Conservation (phyloP, 345 rosid genomes). For the Corchorus olitorius region DNA sequence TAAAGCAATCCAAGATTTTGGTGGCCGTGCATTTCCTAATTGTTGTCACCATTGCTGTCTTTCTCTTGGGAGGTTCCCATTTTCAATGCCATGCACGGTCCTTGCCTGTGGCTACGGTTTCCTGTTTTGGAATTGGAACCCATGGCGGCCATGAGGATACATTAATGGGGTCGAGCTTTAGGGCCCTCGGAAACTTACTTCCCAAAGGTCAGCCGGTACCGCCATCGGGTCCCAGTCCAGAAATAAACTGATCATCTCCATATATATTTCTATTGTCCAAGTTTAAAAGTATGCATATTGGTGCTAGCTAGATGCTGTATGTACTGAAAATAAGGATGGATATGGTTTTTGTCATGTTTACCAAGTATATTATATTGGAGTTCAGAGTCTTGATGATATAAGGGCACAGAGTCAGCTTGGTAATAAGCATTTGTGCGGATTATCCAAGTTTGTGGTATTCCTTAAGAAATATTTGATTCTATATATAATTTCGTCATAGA, state of each 20-base stretch:
- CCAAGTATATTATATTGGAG: too few relatives aligned
- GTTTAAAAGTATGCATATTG: too few relatives aligned
- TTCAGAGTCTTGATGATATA: too few relatives aligned
- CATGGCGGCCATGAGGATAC: not conserved
- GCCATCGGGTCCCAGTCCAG: conserved; percentile 53
- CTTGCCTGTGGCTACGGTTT: conserved; percentile 5
- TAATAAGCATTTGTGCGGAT: too few relatives aligned
- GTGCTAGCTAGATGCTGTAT: too few relatives aligned
- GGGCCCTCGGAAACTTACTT: conserved; percentile 33
- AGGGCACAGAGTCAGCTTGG: too few relatives aligned
- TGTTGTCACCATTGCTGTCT: conserved; percentile 13
- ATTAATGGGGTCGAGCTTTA: conserved; percentile 4
- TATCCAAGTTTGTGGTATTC: too few relatives aligned
- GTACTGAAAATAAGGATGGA: too few relatives aligned
- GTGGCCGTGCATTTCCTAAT: not conserved
- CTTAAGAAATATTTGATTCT: too few relatives aligned
- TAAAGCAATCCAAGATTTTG: conserved; percentile 12
- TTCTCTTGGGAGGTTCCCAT: conserved; percentile 20
- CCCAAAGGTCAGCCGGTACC: conserved; percentile 47
- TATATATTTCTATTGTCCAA: not conserved
- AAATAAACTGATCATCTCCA: conserved; percentile 25
- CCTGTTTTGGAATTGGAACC: not conserved
- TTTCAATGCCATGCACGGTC: conserved; percentile 24
- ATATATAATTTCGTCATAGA: too few relatives aligned
- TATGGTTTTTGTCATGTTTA: too few relatives aligned